Conservation (phyloP, 163 green algal species). For the Coccomyxa subellipsoidea region DNA sequence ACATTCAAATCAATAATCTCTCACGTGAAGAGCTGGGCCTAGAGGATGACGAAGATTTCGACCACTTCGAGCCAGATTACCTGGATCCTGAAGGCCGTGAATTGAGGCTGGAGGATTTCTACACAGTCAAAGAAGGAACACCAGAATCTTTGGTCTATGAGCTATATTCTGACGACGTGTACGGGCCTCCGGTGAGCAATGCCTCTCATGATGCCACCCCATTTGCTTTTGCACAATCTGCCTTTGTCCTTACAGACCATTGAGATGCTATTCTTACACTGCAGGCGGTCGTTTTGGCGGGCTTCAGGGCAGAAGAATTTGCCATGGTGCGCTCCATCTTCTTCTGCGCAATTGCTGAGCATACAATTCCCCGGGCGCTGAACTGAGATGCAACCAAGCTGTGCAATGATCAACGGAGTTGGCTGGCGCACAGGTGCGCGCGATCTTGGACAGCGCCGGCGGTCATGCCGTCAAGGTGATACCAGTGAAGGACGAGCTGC, state of each 20-base stretch:
- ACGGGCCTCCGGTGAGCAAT: not conserved
- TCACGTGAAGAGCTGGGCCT: not conserved
- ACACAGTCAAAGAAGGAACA: not conserved
- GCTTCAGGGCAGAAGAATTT: constrained; percentile 13
- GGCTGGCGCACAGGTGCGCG: constrained; percentile 18
- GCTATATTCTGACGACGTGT: constrained; percentile 7
- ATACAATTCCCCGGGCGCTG: too few species aligned
- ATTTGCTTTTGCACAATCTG: too few species aligned
- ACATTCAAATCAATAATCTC: not conserved
- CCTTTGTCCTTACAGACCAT: too few species aligned
- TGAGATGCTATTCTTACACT: not conserved
- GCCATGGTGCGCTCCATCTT: constrained; percentile 13
- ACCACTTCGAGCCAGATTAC: not conserved
- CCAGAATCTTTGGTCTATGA: not conserved
- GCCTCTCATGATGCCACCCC: too few species aligned
- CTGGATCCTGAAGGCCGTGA: constrained; percentile 9
- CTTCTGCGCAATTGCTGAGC: too few species aligned
- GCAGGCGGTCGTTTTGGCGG: constrained; percentile 13
- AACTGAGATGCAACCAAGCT: too few species aligned
- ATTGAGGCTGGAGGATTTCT: constrained; percentile 4
- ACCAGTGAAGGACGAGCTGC: constrained; percentile 24
- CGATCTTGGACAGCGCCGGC: constrained; percentile 35
- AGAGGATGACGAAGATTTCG: not conserved
- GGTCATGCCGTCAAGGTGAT: constrained; percentile 37
- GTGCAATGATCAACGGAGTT: too few species aligned